Base-by-base conservation (phyloP, 768 basidiomycete species). In the Clitopilus passeckerianus region DNA sequence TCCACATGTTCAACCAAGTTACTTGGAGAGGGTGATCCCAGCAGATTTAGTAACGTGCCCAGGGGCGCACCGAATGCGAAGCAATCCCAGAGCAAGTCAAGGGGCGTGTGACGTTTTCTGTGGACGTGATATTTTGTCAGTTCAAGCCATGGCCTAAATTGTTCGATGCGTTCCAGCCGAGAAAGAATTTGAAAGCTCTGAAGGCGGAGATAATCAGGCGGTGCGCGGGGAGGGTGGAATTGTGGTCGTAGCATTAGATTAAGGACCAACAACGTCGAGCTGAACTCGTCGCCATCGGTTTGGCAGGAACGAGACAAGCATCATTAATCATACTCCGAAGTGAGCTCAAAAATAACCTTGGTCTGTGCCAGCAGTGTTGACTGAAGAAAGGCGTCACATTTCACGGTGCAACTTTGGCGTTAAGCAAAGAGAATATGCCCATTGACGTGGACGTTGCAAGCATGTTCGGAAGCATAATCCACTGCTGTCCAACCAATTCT, bases 101-200 rank as follows among this genome's bases (percentile, higher is more conserved):
- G 62, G 4, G 75, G 65, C 20, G 71, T 70, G 20, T 71, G 64
- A 27, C 63, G 63, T 43, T 59, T 62, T 35, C 68, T 34, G 52
- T 65, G 62, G 24, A 70, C 61, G 58, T 74, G 64, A 52, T 68
- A 61, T 35, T 62, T 58, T 6, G 70, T 68, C 53, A 69, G 60
- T 6, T 71, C 65, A 35, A 77, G 66, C 74, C 75, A 78, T 41
- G 71, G 71, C 23, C 67, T 65, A 57, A 77, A 75, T 58, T 74
- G 71, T 53, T 68, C 63, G 54, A 77, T 74, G 1, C 76, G 66
- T 46, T 66, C 62, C n/a, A 79, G 72, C n/a, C 72, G 70, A 20
- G 75, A 70, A 20, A 75, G 66, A 27, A 71, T 71, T 56, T 70
- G 72, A 59, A 72, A 71, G 64, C 68, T 69, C 54, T 76, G 73